A percentile compares a stretch with the other conserved stretches of the same genome.
These are phyloP conservation scores for Brassica incana DNA, from an alignment of 345 rosid genomes.

Conservation along the genomic window DNA sequence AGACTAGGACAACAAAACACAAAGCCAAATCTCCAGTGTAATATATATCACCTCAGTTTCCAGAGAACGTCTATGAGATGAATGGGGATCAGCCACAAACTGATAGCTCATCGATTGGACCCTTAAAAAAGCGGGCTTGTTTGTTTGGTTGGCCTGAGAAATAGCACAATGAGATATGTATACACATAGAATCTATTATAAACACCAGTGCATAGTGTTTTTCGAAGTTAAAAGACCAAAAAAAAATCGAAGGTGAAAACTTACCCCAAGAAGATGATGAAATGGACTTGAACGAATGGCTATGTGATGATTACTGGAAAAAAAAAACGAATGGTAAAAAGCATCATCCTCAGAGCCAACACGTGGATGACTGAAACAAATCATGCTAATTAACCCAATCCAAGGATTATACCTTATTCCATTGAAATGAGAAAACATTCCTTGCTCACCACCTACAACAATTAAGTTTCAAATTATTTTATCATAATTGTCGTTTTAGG, in stretches of 20 bases:
- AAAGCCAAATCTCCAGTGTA: not conserved
- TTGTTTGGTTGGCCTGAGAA: constrained; percentile 21
- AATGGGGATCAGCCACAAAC: constrained; percentile 32
- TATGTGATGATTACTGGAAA: constrained; percentile 17
- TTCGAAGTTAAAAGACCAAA: not conserved
- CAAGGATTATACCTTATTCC: constrained; percentile 18
- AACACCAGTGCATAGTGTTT: not conserved
- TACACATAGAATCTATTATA: not conserved
- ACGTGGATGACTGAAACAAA: no score
- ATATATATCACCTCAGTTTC: constrained; percentile 22
- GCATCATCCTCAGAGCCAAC: constrained; percentile 16
- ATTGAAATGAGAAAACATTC: constrained; percentile 12
- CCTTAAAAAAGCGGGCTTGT: constrained; percentile 21
- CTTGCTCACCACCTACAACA: constrained; percentile 18
- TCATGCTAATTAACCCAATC: not conserved
- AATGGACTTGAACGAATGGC: constrained; percentile 13
- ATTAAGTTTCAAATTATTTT: not conserved
- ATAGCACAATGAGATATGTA: not conserved
- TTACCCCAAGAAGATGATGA: constrained; percentile 32
- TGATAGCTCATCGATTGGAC: constrained; percentile 33
- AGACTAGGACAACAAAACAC: not conserved
- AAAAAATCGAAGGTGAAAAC: constrained; percentile 3
- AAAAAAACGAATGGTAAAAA: constrained; percentile 3
- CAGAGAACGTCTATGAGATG: constrained; percentile 1
- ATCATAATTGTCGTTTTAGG: no score